A percentile compares a stretch with the other conserved stretches of the same genome.
phyloP scores from a whole-genome alignment of 139 green algal species.

The Dunaliella primolecta region DNA sequence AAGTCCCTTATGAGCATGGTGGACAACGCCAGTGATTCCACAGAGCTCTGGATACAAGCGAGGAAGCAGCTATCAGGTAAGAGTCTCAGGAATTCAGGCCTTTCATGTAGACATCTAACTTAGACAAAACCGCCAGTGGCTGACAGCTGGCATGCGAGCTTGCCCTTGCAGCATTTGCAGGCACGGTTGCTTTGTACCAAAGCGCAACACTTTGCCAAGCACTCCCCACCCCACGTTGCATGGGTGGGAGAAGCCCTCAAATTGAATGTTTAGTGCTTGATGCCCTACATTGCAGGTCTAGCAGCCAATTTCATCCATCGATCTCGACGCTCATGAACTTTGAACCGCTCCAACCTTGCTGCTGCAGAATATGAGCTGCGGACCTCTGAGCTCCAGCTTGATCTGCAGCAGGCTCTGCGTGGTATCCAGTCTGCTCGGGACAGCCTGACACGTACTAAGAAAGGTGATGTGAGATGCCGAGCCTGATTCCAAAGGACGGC shows the following conservation, averaged over 20 bases:
- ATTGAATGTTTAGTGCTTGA: too few species aligned
- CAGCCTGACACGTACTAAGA: neutral
- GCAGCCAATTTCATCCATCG: neutral
- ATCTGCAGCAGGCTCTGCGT: constrained; percentile 10
- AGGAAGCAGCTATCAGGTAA: constrained; percentile 1
- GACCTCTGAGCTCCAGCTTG: neutral
- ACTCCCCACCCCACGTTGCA: neutral
- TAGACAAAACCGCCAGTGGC: neutral
- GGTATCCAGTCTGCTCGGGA: neutral
- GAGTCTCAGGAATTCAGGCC: too few species aligned
- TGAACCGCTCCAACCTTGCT: neutral
- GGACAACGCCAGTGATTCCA: neutral
- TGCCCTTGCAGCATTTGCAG: neutral
- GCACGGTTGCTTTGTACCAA: neutral
- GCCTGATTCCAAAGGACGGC: too few species aligned
- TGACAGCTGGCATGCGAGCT: neutral
- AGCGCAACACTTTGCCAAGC: too few species aligned
- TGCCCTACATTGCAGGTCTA: neutral
- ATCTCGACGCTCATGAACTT: neutral
- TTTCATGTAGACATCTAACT: too few species aligned
- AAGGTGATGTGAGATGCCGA: too few species aligned
- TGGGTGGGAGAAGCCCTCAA: neutral
- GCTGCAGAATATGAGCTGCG: constrained; percentile 13
- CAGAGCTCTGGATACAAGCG: neutral
- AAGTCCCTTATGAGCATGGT: too few species aligned